phyloP scores from a whole-genome alignment of 345 rosid species.

The Aquilaria yunnanensis region DNA sequence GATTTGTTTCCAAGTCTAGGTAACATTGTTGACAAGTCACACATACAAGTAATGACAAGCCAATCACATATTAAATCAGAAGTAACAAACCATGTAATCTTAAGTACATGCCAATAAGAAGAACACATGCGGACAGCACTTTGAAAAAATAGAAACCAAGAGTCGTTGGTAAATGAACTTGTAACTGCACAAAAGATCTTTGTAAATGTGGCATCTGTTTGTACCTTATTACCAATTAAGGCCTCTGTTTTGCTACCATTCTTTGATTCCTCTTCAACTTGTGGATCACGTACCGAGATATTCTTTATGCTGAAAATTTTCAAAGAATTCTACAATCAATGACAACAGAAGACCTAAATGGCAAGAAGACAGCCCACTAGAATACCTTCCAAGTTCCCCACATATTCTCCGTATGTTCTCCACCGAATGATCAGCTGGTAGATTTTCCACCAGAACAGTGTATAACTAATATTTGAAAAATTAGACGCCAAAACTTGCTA shows the following conservation, averaged over 20 bases:
- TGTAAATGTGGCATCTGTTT: neutral
- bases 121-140: too few species aligned
- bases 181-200: too few species aligned
- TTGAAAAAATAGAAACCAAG: too few species aligned
- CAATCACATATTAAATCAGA: too few species aligned
- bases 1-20: too few species aligned
- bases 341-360: constrained; percentile 1
- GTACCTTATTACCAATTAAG: constrained; percentile 57
- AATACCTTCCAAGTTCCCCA: constrained; percentile 75
- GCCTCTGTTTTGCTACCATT: constrained; percentile 48
- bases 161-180: too few species aligned
- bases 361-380: neutral
- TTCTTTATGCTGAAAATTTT: constrained; percentile 46
- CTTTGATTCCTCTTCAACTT: constrained; percentile 46
- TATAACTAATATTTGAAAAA: constrained; percentile 47
- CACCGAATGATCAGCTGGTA: constrained; percentile 81
- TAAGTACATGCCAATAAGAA: too few species aligned
- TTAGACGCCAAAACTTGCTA: constrained; percentile 16
- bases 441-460: constrained; percentile 91
- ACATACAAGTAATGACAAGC: too few species aligned
- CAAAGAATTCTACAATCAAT: constrained; percentile 4
- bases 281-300: constrained; percentile 50
- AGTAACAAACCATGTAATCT: too few species aligned
- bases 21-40: too few species aligned
- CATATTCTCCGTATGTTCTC: constrained; percentile 60